Percentiles rank a stretch among this genome's conserved stretches.
These are phyloP conservation scores for Paracoccidioides lutzii DNA, from an alignment of 2,329 filamentous ascomycete species.

Conservation along the genomic window DNA sequence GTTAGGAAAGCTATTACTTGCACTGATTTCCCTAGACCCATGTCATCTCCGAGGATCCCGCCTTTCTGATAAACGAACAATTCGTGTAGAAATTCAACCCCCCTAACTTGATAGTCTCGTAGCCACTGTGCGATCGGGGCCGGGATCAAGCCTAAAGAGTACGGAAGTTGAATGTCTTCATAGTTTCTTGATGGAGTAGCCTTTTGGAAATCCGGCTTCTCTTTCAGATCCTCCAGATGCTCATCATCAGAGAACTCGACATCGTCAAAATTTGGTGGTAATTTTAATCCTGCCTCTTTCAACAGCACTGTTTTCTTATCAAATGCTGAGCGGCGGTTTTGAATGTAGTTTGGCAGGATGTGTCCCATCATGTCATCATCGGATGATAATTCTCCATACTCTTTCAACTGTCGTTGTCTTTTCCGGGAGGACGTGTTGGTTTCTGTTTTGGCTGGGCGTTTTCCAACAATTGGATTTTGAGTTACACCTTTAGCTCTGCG, in stretches of 20 bases:
- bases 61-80: conserved; percentile 85
- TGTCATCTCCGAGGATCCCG: conserved; percentile 86
- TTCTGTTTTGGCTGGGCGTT: conserved; percentile 20
- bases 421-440: conserved; percentile 12
- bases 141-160: conserved; percentile 70
- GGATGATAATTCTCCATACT: conserved; percentile 36
- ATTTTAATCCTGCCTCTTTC: conserved; percentile 54
- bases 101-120: conserved; percentile 79
- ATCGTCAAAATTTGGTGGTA: conserved; percentile 65
- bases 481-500: conserved; percentile 34
- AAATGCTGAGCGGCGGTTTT: conserved; percentile 54
- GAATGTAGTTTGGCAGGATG: conserved; percentile 59
- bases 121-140: conserved; percentile 84
- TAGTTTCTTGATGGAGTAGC: conserved; percentile 55
- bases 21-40: conserved; percentile 94
- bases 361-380: conserved; percentile 45
- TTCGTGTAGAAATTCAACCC: conserved; percentile 72
- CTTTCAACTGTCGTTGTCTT: conserved; percentile 23
- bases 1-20: conserved; percentile 89
- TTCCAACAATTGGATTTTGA: conserved; percentile 26
- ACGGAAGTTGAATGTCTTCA: conserved; percentile 59
- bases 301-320: conserved; percentile 48
- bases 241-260: conserved; percentile 66
- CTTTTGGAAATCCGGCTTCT: conserved; percentile 56
- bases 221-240: conserved; percentile 45